A percentile compares a stretch with the other conserved stretches of the same genome.
Conservation (phyloP, 225 moss, liverwort and hornwort species). For the Sphagnum contortum region DNA sequence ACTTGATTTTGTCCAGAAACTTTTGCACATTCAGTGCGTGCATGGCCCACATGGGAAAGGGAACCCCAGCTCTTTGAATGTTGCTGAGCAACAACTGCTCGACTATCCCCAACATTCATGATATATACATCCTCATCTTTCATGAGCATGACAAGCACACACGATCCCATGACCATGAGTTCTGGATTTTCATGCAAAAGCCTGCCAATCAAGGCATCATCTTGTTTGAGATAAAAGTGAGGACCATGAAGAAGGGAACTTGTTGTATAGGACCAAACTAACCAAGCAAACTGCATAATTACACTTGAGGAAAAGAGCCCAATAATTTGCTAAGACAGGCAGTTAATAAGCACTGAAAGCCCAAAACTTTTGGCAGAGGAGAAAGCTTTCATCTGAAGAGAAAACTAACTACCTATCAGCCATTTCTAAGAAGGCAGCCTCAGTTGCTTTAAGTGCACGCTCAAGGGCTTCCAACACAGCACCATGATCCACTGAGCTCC, state of each 20-base stretch:
- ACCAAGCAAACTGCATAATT: too few relatives aligned
- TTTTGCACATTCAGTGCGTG: too few relatives aligned
- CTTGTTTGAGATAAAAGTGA: constrained; percentile 3
- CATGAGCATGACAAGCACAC: constrained; percentile 99
- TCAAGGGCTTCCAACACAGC: constrained; percentile 80
- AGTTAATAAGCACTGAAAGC: too few relatives aligned
- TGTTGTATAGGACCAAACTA: too few relatives aligned
- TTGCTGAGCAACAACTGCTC: constrained; percentile 91
- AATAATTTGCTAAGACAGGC: too few relatives aligned
- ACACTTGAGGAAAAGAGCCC: too few relatives aligned
- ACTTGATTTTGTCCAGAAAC: too few relatives aligned
- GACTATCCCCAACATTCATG: constrained; percentile 97
- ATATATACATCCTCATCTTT: constrained; percentile 99
- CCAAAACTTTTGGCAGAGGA: neutral
- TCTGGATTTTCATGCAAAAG: constrained; percentile 86
- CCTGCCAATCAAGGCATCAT: constrained; percentile 16
- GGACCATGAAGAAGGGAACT: too few relatives aligned
- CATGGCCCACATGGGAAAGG: constrained; percentile 18
- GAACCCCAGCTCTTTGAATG: constrained; percentile 50
- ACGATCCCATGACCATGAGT: constrained; percentile 95
- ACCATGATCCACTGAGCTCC: constrained; percentile 53
- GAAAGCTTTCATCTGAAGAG: too few relatives aligned
- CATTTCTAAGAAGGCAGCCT: constrained; percentile 92
- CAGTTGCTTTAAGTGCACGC: constrained; percentile 80
- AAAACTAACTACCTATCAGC: constrained; percentile 44